Evolutionary conservation across 495 filamentous ascomycete species (phyloP), one percentile per base, ranked within the genome.

Genomic region (Aspergillus indologenus): DNA sequence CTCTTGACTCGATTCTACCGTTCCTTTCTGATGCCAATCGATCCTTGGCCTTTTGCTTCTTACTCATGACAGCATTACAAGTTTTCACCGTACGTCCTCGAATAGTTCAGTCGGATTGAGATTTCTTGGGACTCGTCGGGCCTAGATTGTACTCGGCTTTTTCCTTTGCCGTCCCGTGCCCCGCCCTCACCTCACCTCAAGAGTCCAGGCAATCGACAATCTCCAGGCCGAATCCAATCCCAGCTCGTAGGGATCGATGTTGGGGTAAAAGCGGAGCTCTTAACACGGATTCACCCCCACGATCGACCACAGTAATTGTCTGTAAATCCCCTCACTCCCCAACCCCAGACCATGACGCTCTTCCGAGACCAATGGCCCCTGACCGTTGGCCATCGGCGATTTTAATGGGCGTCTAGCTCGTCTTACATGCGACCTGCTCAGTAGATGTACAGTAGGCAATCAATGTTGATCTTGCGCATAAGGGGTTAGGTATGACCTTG

Each of bases 201-300:
- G 34, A 40, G 12, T 40, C 34, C 34, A 40, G 34, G 12, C 34
- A 14, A 6, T 15, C 34, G 5, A 40, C 34, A 9, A 15, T 40
- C 34, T 40, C 34, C 12, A 2, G 12, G 12, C 2, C 34, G 7
- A 40, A 2, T 15, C 12, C 34, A 51, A 51, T 50, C 22, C 47
- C 47, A 51, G 18, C 48, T 9, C 23, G 29, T 51, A 14, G 23
- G 14, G 48, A 19, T 40, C 12, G 34, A 51, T 51, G 48, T 31
- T 51, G 48, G 48, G 48, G 48, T 51, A 51, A 51, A 51, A 51
- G 48, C 48, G 48, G 24, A 51, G 48, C 23, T 26, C 14, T 29
- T n/a, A n/a, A n/a, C n/a, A 29, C 19, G 29, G 18, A 18, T 8
- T 18, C 21, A 29, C 22, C 11, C 48, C 48, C 47, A 24, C 22